Evolutionary conservation across 768 basidiomycete species (phyloP).

Genomic region (Mycena albidolilacea): DNA sequence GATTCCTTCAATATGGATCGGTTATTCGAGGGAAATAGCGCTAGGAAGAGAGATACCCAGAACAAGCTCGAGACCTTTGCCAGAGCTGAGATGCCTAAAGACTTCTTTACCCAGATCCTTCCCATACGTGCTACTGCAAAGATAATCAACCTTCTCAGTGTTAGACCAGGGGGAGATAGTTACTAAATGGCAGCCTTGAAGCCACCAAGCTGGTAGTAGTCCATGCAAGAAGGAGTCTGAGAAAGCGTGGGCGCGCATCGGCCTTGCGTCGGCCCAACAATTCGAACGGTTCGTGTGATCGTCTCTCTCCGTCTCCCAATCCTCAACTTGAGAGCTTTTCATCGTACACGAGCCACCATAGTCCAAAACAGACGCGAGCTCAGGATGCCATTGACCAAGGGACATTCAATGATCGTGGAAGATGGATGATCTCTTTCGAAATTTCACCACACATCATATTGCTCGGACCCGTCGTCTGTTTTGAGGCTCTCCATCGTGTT

Average conservation of each 20-base stretch:
- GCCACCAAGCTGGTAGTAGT: conserved; percentile 40
- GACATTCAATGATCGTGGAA: too few species aligned
- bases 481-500: too few species aligned
- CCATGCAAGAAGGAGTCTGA: conserved; percentile 2
- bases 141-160: neutral
- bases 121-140: neutral
- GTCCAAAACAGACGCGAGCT: too few species aligned
- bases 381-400: too few species aligned
- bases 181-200: conserved; percentile 27
- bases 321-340: too few species aligned
- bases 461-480: too few species aligned
- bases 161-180: neutral
- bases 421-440: too few species aligned
- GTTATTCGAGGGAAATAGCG: neutral
- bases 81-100: neutral
- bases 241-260: too few species aligned
- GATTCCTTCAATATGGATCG: conserved; percentile 17
- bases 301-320: neutral
- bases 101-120: neutral
- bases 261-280: too few species aligned
- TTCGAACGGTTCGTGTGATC: neutral
- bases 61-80: conserved; percentile 14
- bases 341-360: too few species aligned
- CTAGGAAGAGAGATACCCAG: conserved; percentile 10
- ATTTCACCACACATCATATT: too few species aligned